Evolutionary conservation across 148 eudicot species (phyloP), one percentile per base, ranked within the genome.

Genomic region (Euryodendron excelsum): DNA sequence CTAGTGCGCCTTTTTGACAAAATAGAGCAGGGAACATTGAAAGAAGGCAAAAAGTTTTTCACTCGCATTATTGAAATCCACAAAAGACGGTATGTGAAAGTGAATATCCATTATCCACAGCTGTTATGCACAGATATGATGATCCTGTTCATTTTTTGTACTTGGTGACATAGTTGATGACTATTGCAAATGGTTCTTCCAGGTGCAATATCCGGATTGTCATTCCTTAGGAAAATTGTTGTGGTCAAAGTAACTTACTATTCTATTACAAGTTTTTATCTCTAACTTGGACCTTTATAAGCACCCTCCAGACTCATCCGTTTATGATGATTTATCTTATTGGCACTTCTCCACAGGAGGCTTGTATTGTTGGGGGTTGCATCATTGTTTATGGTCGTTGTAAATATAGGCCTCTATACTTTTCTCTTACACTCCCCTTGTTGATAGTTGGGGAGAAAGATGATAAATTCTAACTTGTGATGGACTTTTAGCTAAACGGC

Each of bases 1-100:
- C 89, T 96, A 82, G 93, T 96, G 80, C 93, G 77, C 69, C 74
- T 91, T 77, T 87, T 93, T 84, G 91, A 93, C 87, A 93, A 91
- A 83, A 64, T 93, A 63, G 88, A 92, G 80, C 82, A 30, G 63
- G 98, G 99, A 58, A 83, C 89, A 27, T 78, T 91, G 82, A 89
- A 88, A 84, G 93, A 89, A 86, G 95, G 99, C 82, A 89, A 83
- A 80, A 93, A 88, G 36, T 84, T 96, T 70, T 90, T 95, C 25
- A 68, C 72, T 75, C 89, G 86, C 27, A 81, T 96, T 45, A 84
- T 86, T 75, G 98, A 93, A 59, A 83, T 92, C 55, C 99, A 96
- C 81, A 91, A 78, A 70, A 82, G 93, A 80, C 85, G 99, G 99
- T 96, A 90, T 23, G 78, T 84, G 39, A 56, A 64, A 30, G 62